A percentile compares a stretch with the other conserved stretches of the same genome.
These are phyloP conservation scores for Plasmodium falciparum DNA, from an alignment of 169 alveolate species.

Conservation along the genomic window DNA sequence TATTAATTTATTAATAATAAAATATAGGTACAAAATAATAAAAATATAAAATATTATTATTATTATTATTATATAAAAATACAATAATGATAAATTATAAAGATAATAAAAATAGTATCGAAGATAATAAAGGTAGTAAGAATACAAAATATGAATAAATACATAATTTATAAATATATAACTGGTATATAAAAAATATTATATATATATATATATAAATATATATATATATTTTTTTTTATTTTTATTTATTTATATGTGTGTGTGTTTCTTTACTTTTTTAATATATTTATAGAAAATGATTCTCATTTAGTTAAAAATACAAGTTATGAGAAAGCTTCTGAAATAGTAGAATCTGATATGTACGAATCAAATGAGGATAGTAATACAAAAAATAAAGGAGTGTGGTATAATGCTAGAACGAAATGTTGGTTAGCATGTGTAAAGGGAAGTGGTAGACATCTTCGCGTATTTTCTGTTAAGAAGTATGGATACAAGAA, in stretches of 20 bases:
- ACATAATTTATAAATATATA: no score
- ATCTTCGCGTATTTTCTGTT: constrained; percentile 66
- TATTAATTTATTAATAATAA: background rate
- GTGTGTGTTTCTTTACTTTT: background rate
- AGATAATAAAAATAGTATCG: constrained; percentile 12
- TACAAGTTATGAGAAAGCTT: background rate
- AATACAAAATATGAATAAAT: background rate
- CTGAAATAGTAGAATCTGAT: constrained; percentile 11
- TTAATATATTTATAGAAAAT: constrained; percentile 5
- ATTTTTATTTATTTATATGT: background rate
- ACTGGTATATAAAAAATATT: no score
- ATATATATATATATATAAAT: background rate
- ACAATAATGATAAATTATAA: constrained; percentile 25
- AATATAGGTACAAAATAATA: background rate
- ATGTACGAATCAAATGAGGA: constrained; percentile 33
- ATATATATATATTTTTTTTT: constrained; percentile 2
- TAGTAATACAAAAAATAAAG: constrained; percentile 33
- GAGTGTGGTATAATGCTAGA: constrained; percentile 73
- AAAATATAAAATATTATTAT: constrained; percentile 3
- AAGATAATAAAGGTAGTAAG: constrained; percentile 23
- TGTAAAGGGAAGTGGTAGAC: constrained; percentile 71
- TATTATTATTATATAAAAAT: no score
- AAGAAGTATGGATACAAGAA: constrained; percentile 57
- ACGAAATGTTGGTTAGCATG: constrained; percentile 75
- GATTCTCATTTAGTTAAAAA: background rate